Percentiles rank a stretch among this genome's conserved stretches.
Evolutionary conservation across 805 yeast species (phyloP).

Genomic region (Sugiyamaella americana): DNA sequence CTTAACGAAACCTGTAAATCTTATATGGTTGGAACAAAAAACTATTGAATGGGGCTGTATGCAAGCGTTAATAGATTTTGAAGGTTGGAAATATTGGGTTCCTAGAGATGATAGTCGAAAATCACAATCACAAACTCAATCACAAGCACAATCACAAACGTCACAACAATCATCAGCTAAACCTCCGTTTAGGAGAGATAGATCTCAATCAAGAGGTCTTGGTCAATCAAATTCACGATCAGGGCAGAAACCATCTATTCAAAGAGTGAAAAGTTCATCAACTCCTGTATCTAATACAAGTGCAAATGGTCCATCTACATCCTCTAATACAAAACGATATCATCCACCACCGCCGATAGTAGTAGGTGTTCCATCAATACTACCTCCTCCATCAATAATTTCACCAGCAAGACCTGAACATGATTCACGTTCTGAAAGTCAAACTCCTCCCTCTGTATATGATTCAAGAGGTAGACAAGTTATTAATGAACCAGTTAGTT

Average conservation of each 20-base stretch:
- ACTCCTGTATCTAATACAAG: not conserved
- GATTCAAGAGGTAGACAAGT: not conserved
- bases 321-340: not conserved
- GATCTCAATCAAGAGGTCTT: constrained; percentile 4
- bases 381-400: constrained; percentile 5
- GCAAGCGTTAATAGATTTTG: constrained; percentile 95
- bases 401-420: constrained; percentile 5
- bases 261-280: not conserved
- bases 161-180: not conserved
- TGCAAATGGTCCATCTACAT: not conserved
- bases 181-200: not conserved
- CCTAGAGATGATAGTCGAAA: not conserved
- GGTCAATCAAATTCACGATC: not conserved
- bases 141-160: not conserved
- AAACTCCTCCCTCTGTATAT: not conserved
- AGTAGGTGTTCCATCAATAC: constrained; percentile 3
- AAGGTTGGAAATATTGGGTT: constrained; percentile 64
- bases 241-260: not conserved
- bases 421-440: not conserved
- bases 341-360: not conserved
- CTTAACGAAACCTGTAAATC: constrained; percentile 89
- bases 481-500: not conserved
- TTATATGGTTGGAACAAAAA: constrained; percentile 89
- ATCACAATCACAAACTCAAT: not conserved
- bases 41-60: constrained; percentile 96